Conservation (phyloP, 2,329 filamentous ascomycete genomes). For the Colletotrichum kahawae region DNA sequence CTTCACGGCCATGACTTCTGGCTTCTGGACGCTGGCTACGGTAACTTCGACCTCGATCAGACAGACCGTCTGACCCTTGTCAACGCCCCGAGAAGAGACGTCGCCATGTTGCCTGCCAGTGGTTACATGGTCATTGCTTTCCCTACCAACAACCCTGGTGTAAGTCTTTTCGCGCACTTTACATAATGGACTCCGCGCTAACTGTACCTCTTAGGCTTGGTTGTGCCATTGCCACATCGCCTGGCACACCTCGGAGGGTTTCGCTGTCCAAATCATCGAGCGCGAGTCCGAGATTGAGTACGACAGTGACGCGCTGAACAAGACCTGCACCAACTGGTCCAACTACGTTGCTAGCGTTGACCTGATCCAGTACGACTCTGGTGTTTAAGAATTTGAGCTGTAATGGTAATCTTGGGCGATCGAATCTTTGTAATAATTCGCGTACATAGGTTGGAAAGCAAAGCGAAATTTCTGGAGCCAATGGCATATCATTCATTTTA, state of each 20-base stretch:
- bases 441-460: background rate
- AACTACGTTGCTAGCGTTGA: background rate
- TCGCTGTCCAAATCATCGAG: constrained; percentile 29
- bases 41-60: constrained; percentile 17
- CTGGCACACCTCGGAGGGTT: constrained; percentile 42
- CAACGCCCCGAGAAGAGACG: constrained; percentile 59
- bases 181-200: background rate
- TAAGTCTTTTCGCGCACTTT: background rate
- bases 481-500: background rate
- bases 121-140: constrained; percentile 57
- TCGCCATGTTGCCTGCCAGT: constrained; percentile 48
- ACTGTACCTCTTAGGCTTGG: constrained; percentile 34
- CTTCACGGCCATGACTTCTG: constrained; percentile 41
- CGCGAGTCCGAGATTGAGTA: constrained; percentile 23
- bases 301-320: constrained; percentile 8
- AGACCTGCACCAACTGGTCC: constrained; percentile 22
- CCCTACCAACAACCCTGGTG: constrained; percentile 53
- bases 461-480: background rate
- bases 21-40: constrained; percentile 23
- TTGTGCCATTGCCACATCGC: constrained; percentile 56
- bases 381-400: background rate
- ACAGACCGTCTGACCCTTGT: constrained; percentile 5
- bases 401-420: background rate
- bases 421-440: background rate
- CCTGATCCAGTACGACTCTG: background rate